Base-by-base conservation (phyloP, 495 filamentous ascomycete species). In the Xylaria telfairii region DNA sequence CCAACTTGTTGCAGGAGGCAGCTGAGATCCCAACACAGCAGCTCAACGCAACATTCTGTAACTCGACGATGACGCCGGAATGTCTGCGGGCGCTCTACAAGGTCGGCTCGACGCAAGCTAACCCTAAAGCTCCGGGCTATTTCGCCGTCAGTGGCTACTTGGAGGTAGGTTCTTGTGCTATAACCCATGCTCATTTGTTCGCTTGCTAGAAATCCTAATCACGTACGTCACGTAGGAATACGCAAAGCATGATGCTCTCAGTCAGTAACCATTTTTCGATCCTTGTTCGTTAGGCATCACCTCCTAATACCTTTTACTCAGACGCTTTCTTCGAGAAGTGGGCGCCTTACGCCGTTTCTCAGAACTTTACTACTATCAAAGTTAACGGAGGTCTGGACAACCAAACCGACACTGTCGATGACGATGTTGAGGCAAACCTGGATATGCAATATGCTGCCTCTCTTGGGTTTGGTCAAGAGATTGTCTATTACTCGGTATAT, bases 371-470 rank as follows among this genome's bases (percentile, higher is more conserved):
- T 3, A 87, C 90, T 26, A 79, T 85, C 4, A 80, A 81, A 2
- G 84, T 93, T 59, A 91, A 93, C 71, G 90, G 90, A 12, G 87
- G 83, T 4, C 47, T 90, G 64, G 76, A 83, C 71, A 84, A 88
- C 26, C 81, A 81, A 51, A 77, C 71, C 17, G 78, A 79, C 70
- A 80, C 85, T 7, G 74, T 75, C 21, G 75, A 78, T 7, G 72
- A 81, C 26, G 73, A 75, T 34, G 85, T 84, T 42, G 92, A 96
- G 76, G 93, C 92, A 70, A 92, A 94, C 80, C 83, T 95, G 24
- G 93, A 95, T 72, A 80, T 92, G 41, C 90, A 95, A 77, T 91
- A 92, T 88, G 90, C 74, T 77, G 84, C 59, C 66, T 88, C 87
- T 2, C n/a, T 83, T 24, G 79, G 77, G 2, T 86, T 87, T 64